Evolutionary conservation across 140 eudicot genomes (phyloP).

Genomic region (Stevia rebaudiana): DNA sequence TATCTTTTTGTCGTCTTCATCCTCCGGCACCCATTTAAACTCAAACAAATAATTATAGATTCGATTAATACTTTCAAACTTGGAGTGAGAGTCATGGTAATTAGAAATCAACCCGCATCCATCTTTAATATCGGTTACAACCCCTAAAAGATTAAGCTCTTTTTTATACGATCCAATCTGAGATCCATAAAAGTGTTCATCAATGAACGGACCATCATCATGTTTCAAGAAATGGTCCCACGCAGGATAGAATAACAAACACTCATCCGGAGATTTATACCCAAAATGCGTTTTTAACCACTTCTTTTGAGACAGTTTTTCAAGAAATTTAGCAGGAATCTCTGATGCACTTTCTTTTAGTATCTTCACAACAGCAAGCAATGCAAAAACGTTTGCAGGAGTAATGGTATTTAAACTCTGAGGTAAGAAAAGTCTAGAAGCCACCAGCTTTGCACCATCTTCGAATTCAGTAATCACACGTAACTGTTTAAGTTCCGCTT

Average conservation of each 20-base stretch:
- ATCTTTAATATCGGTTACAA: conserved; percentile 9
- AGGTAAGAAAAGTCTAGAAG: conserved; percentile 33
- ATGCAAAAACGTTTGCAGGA: conserved; percentile 28
- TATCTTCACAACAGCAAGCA: conserved; percentile 30
- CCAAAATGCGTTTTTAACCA: conserved; percentile 59
- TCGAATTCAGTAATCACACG: conserved; percentile 33
- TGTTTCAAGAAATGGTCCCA: conserved; percentile 27
- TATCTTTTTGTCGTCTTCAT: conserved; percentile 20
- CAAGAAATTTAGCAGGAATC: conserved; percentile 10
- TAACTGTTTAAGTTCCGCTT: conserved; percentile 31
- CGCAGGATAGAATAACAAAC: conserved; percentile 38
- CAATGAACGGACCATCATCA: conserved; percentile 58
- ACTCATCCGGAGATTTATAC: conserved; percentile 35
- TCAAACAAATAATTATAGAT: conserved; percentile 34
- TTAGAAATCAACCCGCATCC: conserved; percentile 41
- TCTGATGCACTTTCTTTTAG: background rate
- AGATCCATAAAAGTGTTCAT: conserved; percentile 47
- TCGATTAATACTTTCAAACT: conserved; percentile 25
- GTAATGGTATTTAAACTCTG: conserved; percentile 24
- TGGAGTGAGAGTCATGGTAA: conserved; percentile 27
- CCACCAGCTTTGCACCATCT: conserved; percentile 37
- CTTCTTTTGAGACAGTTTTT: conserved; percentile 14
- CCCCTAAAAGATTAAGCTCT: conserved; percentile 37
- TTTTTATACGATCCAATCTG: conserved; percentile 20
- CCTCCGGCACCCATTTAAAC: conserved; percentile 28